Percentiles rank a stretch among this genome's conserved stretches.
Conservation (phyloP, 192 early-diverging fungal species). For the Geranomyces michiganensis region DNA sequence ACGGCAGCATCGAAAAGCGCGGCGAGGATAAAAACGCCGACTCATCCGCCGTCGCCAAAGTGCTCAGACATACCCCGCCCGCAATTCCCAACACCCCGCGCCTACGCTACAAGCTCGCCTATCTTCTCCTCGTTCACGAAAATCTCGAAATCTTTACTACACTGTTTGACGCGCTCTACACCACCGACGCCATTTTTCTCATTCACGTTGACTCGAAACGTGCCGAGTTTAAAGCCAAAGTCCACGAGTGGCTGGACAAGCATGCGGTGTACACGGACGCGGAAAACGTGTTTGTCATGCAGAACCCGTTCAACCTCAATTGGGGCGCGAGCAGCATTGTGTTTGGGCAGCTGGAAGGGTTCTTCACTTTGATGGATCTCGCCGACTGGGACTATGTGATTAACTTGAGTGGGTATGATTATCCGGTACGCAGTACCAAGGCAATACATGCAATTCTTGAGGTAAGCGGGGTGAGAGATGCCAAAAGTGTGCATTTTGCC, state of each 20-base stretch:
- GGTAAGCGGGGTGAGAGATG: too few relatives aligned
- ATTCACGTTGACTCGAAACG: constrained; percentile 52
- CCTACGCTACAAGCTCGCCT: constrained; percentile 46
- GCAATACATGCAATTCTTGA: constrained; percentile 40
- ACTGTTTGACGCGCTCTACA: constrained; percentile 46
- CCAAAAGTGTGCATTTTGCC: background rate
- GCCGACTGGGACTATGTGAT: constrained; percentile 61
- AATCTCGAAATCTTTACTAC: constrained; percentile 24
- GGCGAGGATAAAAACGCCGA: background rate
- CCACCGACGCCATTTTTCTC: constrained; percentile 44
- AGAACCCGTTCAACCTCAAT: constrained; percentile 27
- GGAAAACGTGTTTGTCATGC: constrained; percentile 27
- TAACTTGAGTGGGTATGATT: constrained; percentile 52
- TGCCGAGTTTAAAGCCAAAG: constrained; percentile 12
- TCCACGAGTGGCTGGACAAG: constrained; percentile 31
- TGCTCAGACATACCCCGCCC: constrained; percentile 7
- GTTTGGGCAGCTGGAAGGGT: constrained; percentile 50
- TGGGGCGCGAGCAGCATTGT: constrained; percentile 55
- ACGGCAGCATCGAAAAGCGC: background rate
- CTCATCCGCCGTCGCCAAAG: background rate
- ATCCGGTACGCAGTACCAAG: constrained; percentile 39
- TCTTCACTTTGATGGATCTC: constrained; percentile 53
- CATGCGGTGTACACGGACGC: constrained; percentile 20
- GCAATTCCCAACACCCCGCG: background rate
- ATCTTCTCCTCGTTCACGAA: constrained; percentile 55